These are phyloP conservation scores for Nigrospora osmanthi DNA, from an alignment of 2,329 filamentous ascomycete genomes.

Conservation along the genomic window DNA sequence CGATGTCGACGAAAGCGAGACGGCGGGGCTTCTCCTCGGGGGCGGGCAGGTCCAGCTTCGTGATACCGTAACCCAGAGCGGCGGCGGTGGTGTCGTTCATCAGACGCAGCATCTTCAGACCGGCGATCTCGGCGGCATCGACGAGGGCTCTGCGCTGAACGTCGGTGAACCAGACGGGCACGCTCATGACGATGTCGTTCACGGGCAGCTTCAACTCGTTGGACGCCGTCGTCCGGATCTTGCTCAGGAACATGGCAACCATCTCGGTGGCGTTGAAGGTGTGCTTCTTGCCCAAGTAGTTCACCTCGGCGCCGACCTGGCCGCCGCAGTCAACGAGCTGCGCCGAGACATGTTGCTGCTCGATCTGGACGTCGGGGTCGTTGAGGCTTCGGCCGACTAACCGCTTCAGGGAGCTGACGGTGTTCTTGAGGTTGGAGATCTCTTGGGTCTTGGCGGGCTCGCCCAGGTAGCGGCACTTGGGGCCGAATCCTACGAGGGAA, in stretches of 20 bases:
- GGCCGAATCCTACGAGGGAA: slow-evolving; percentile 89
- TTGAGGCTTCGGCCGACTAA: slow-evolving; percentile 78
- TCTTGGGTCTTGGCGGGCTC: slow-evolving; percentile 97
- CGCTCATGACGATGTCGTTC: slow-evolving; percentile 86
- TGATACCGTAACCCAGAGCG: slow-evolving; percentile 94
- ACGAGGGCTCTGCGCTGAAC: slow-evolving; percentile 81
- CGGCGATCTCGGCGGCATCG: slow-evolving; percentile 88
- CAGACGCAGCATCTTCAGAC: slow-evolving; percentile 82
- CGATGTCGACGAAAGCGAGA: slow-evolving; percentile 89
- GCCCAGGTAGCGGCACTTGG: slow-evolving; percentile 88
- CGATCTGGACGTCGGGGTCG: slow-evolving; percentile 88
- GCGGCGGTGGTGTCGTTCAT: slow-evolving; percentile 98
- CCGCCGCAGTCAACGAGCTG: slow-evolving; percentile 84
- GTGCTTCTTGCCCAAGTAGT: slow-evolving; percentile 90
- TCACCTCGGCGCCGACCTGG: slow-evolving; percentile 90
- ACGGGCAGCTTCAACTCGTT: slow-evolving; percentile 86
- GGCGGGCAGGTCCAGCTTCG: slow-evolving; percentile 80
- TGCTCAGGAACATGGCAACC: slow-evolving; percentile 90
- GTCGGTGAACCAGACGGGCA: slow-evolving; percentile 96
- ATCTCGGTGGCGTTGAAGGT: slow-evolving; percentile 92
- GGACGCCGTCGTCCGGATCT: slow-evolving; percentile 82
- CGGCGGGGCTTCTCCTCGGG: slow-evolving; percentile 88
- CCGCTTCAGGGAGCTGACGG: slow-evolving; percentile 85
- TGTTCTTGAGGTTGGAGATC: slow-evolving; percentile 99
- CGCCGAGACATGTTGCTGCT: slow-evolving; percentile 86